A percentile compares a stretch with the other conserved stretches of the same genome.
Conservation (phyloP, 2,329 filamentous ascomycete genomes). For the Hymenoscyphus occultus region DNA sequence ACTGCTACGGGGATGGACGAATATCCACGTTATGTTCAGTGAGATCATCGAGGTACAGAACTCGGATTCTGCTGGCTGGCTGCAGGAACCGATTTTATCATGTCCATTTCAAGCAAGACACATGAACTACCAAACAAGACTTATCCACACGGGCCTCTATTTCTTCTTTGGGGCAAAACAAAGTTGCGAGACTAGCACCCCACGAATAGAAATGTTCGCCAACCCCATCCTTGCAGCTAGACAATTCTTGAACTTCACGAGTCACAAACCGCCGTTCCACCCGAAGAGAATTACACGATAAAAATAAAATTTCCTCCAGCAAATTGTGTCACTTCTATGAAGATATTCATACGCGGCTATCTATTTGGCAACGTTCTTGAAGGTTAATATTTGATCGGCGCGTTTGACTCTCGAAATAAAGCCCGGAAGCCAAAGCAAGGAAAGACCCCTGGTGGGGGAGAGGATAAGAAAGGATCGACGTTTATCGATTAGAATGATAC, state of each 20-base stretch:
- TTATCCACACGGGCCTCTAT: background rate
- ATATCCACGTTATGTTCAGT: conserved; percentile 10
- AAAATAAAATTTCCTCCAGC: background rate
- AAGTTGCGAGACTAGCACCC: background rate
- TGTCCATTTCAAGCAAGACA: conserved; percentile 3
- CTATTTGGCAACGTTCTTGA: background rate
- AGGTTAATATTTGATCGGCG: background rate
- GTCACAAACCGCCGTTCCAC: background rate
- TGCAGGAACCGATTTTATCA: conserved; percentile 23
- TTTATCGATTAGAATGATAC: conserved; percentile 21
- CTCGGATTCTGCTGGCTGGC: conserved; percentile 18
- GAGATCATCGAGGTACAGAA: conserved; percentile 13
- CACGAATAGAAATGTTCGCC: background rate
- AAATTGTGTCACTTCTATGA: background rate
- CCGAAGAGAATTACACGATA: background rate
- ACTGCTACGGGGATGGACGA: conserved; percentile 5
- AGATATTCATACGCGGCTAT: background rate
- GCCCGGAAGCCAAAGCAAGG: conserved; percentile 2
- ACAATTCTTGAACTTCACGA: background rate
- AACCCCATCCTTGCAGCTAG: background rate
- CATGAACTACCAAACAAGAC: conserved; percentile 7
- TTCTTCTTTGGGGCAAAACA: conserved; percentile 3
- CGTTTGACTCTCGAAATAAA: background rate
- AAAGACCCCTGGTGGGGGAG: background rate
- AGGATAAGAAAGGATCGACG: background rate